phyloP scores from a whole-genome alignment of 352 stramenopile species.

The Lagenidium giganteum region DNA sequence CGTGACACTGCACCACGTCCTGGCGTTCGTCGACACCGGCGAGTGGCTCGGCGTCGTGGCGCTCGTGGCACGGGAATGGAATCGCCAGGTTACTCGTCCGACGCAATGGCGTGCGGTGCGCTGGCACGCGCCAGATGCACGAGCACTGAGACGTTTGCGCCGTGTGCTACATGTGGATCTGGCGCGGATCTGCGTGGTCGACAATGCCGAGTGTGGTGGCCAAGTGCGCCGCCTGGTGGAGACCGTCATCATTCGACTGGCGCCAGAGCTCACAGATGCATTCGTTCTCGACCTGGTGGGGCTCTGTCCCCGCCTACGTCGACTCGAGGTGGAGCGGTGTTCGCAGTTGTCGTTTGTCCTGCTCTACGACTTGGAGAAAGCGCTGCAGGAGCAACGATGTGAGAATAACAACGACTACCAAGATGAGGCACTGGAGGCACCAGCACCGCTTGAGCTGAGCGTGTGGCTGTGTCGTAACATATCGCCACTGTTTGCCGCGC shows the following conservation, averaged over 20 bases:
- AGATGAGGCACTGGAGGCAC: neutral
- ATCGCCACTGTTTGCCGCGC: conserved; percentile 16
- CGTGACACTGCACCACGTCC: conserved; percentile 3
- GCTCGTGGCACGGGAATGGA: neutral
- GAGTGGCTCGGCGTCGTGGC: too few relatives aligned
- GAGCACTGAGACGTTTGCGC: neutral
- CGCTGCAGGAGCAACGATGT: conserved; percentile 1
- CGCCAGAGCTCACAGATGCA: neutral
- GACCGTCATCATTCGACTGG: neutral
- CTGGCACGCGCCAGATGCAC: too few relatives aligned
- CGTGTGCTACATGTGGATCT: conserved; percentile 7
- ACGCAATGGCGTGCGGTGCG: neutral
- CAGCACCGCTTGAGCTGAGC: conserved; percentile 10
- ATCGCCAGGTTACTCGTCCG: too few relatives aligned
- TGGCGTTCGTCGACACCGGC: too few relatives aligned
- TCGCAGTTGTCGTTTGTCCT: conserved; percentile 22
- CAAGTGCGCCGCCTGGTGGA: too few relatives aligned
- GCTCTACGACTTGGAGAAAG: conserved; percentile 21
- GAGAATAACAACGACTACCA: neutral
- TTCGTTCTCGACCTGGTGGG: too few relatives aligned
- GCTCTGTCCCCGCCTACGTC: too few relatives aligned
- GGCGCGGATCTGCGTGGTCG: neutral
- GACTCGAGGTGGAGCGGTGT: too few relatives aligned
- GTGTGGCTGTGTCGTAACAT: conserved; percentile 29
- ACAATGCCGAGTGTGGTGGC: neutral